Percentiles rank a stretch among this genome's conserved stretches.
These are phyloP conservation scores for Allodekkera sacchari DNA, from an alignment of 805 yeast species.

Conservation along the genomic window DNA sequence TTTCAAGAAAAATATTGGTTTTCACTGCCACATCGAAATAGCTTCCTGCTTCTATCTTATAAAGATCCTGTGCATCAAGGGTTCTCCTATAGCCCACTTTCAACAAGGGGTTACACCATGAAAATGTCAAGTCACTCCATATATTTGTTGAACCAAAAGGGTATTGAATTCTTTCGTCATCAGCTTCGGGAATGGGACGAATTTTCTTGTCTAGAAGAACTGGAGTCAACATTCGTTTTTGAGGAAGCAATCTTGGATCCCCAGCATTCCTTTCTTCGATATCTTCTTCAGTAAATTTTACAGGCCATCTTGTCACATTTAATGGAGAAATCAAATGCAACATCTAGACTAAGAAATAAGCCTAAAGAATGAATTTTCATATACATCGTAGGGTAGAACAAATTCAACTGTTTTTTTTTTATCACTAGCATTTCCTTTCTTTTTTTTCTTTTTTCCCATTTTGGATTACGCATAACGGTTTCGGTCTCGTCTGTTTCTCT, in stretches of 20 bases:
- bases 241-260: constrained; percentile 22
- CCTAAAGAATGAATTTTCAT: too few species aligned
- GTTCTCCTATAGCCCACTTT: constrained; percentile 59
- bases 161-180: constrained; percentile 35
- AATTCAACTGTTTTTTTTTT: too few species aligned
- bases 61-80: constrained; percentile 50
- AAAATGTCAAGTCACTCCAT: constrained; percentile 40
- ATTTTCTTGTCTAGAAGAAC: constrained; percentile 25
- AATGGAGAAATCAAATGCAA: too few species aligned
- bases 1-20: constrained; percentile 25
- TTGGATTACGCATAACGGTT: too few species aligned
- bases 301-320: too few species aligned
- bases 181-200: constrained; percentile 46
- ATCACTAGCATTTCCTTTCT: too few species aligned
- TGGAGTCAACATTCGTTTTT: constrained; percentile 27
- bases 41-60: constrained; percentile 29
- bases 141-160: constrained; percentile 34
- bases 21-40: constrained; percentile 32
- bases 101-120: constrained; percentile 59
- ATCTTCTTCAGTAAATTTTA: constrained; percentile 9
- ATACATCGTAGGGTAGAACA: too few species aligned
- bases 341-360: too few species aligned
- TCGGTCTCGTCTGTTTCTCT: too few species aligned
- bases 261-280: constrained; percentile 8
- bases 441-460: too few species aligned